A percentile compares a stretch with the other conserved stretches of the same genome.
phyloP scores from a whole-genome alignment of 306 rosid species.

The Hippophae rhamnoides region DNA sequence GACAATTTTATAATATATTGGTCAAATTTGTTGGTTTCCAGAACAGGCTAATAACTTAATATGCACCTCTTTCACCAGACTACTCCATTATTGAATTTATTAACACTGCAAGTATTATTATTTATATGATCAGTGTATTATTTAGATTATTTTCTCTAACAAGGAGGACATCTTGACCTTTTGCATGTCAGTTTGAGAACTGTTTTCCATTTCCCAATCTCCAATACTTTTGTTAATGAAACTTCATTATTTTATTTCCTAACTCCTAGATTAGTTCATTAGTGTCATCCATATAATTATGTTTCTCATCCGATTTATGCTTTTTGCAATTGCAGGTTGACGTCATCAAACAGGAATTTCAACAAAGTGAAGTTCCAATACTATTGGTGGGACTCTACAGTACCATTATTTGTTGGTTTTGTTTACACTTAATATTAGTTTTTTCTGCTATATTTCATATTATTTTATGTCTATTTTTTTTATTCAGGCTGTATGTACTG shows the following conservation, averaged over 20 bases:
- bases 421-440: too few species aligned
- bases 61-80: too few species aligned
- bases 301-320: background rate
- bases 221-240: background rate
- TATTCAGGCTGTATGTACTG: too few species aligned
- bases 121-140: background rate
- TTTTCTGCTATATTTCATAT: too few species aligned
- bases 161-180: background rate
- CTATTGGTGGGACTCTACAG: constrained; percentile 48
- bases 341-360: constrained; percentile 66
- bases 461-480: too few species aligned
- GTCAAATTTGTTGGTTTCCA: too few species aligned
- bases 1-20: too few species aligned
- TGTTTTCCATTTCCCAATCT: background rate
- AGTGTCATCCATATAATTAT: background rate
- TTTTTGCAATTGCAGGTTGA: constrained; percentile 41
- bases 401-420: background rate
- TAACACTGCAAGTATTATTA: too few species aligned
- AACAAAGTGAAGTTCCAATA: constrained; percentile 52
- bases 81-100: too few species aligned
- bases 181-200: background rate
- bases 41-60: too few species aligned
- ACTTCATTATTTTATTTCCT: background rate
- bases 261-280: background rate
- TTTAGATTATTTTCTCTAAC: background rate